phyloP scores from a whole-genome alignment of 805 yeast species.

The Teunomyces stri region DNA sequence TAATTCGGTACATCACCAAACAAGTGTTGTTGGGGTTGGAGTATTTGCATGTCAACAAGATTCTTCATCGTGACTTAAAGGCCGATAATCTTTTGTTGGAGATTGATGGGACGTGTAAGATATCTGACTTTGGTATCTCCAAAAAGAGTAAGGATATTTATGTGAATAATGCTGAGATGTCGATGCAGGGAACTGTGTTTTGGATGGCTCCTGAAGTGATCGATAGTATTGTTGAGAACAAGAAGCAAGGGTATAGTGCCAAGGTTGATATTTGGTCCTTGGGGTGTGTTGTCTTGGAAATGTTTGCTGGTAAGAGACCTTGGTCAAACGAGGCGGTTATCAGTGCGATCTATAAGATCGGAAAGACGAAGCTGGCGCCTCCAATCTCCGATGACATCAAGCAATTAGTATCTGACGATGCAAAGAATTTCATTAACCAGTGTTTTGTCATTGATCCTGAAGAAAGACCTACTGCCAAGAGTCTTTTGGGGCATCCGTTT shows the following conservation, averaged over 20 bases:
- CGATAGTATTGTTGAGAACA: constrained; percentile 69
- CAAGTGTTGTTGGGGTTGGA: constrained; percentile 84
- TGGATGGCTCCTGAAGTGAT: constrained; percentile 99
- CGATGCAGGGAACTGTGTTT: constrained; percentile 97
- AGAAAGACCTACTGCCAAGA: constrained; percentile 82
- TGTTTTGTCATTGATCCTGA: constrained; percentile 79
- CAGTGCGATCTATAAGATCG: constrained; percentile 88
- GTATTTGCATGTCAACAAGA: constrained; percentile 85
- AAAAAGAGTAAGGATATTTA: constrained; percentile 75
- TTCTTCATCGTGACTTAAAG: constrained; percentile 89
- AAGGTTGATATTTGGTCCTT: constrained; percentile 97
- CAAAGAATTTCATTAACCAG: constrained; percentile 65
- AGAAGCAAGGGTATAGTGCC: constrained; percentile 91
- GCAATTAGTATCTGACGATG: constrained; percentile 59
- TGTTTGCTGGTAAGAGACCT: constrained; percentile 97
- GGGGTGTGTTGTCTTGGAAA: constrained; percentile 95
- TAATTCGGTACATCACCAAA: constrained; percentile 68
- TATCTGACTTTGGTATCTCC: constrained; percentile 95
- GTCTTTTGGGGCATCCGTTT: constrained; percentile 55
- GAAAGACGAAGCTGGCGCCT: constrained; percentile 85
- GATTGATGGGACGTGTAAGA: constrained; percentile 89
- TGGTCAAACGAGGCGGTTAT: constrained; percentile 96
- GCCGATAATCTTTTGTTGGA: constrained; percentile 90
- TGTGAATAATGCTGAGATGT: constrained; percentile 89
- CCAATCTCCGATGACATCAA: constrained; percentile 91